Base-by-base conservation (phyloP, 768 basidiomycete species). In the Hygrophorus pudorinus region DNA sequence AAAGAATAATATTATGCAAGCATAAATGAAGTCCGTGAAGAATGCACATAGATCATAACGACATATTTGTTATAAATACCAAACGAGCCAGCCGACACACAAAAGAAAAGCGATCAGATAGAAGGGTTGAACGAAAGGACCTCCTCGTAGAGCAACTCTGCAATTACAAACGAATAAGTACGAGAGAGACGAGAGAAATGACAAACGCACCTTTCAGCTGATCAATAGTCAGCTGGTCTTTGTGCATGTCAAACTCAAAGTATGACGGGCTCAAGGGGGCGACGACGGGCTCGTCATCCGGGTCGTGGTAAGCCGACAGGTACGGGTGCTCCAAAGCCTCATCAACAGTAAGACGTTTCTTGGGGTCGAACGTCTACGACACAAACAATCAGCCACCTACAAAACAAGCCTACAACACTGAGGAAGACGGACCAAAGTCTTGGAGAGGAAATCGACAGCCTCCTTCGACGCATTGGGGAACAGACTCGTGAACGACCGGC, bases 211-310 rank as follows among this genome's bases (percentile, higher is more conserved):
- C 64, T 57, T 93, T 93, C 40, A 94, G 65, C 53, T 90, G 80
- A 38, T 79, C 78, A 52, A 84, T 79, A 48, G 74, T 81, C 50
- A 91, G 74, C 42, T 80, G 74, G 29, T 86, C 85, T 63, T 87
- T 82, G 58, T 78, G 73, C 48, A 78, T 74, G 60, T 96, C 91
- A 56, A 93, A 94, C 53, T 90, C 84, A 61, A 96, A 96, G 64
- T 92, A 96, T 36, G 76, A 73, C 0, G 88, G 78, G 56, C 81
- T 81, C 36, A 96, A 73, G 8, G 86, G 81, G 33, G 76, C 70
- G n/a, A 84, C 81, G 20, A 68, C 67, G 2, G 93, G 92, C 56
- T 96, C 92, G 57, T 96, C 92, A 42, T 87, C 83, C 1, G 90
- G 81, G 57, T 91, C 89, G 53, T 90, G 86, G 57, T 88, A 88